Evolutionary conservation across 345 rosid species (phyloP), one percentile per base, ranked within the genome.

Genomic region (Populus ilicifolia): DNA sequence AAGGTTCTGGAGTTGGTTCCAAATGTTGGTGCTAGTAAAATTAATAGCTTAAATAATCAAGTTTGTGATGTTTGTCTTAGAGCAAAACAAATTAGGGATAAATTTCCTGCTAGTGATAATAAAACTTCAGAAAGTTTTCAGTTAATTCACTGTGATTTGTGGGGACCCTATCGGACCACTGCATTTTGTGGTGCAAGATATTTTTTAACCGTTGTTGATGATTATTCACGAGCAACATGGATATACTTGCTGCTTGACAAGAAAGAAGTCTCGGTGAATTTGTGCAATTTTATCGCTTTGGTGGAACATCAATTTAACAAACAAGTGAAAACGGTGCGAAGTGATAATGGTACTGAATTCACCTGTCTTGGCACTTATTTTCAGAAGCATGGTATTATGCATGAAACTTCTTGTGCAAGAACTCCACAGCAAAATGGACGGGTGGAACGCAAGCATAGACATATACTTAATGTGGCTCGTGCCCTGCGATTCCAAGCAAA

Each of bases 201-300:
- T 67, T 79, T 83, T 35, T 36, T 76, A 0, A 83, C 75, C 0
- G 52, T 75, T 4, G 75, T 82, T 2, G 85, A 82, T 82, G 82
- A 82, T 82, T 75, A 16, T 52, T 61, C 73, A 4, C 35, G 70
- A 0, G 73, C 35, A 1, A 33, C 46, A 0, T 82, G 77, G 79
- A 25, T 73, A 13, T 79, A 83, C 50, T 77, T 76, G 12, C n/a
- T 79, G n/a, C 18, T 6, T 18, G 66, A 61, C 6, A 83, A 83
- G 46, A 6, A 2, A 2, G 75, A 79, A 8, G 85, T 76, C 5
- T 17, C 4, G 0, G 0, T 2, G 5, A 20, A 69, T 10, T 1
- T 76, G n/a, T 2, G 8, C 9, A 29, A 25, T 11, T 82, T 82
- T n/a, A 4, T 25, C 14, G 33, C 44, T 2, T 23, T 74, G 75